These are phyloP conservation scores for Aspergillus pseudonomiae DNA, from an alignment of 2,329 filamentous ascomycete species.

Conservation along the genomic window DNA sequence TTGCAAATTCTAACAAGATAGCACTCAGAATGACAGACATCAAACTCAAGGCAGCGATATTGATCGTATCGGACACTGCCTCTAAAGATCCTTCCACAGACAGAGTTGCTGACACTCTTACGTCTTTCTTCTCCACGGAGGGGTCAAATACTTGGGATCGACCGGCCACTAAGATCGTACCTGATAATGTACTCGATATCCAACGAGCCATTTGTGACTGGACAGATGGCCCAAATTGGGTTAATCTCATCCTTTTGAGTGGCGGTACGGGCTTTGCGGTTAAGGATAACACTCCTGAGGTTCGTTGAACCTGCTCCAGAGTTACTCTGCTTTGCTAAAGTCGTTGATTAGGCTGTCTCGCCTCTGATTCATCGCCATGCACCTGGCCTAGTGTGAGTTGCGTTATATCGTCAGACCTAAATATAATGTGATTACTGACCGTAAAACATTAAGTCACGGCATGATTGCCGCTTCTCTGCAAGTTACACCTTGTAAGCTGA, in stretches of 20 bases:
- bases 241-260: constrained; percentile 81
- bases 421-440: constrained; percentile 22
- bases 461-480: constrained; percentile 85
- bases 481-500: constrained; percentile 80
- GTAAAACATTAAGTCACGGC: constrained; percentile 64
- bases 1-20: constrained; percentile 11
- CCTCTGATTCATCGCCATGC: constrained; percentile 82
- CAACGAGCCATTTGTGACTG: constrained; percentile 72
- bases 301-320: constrained; percentile 41
- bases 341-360: constrained; percentile 66
- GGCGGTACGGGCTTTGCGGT: constrained; percentile 92
- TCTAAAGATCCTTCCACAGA: constrained; percentile 78
- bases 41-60: constrained; percentile 70
- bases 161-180: constrained; percentile 71
- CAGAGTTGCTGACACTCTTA: constrained; percentile 67
- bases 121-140: constrained; percentile 68
- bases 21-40: constrained; percentile 32
- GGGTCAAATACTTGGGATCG: constrained; percentile 73
- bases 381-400: constrained; percentile 73
- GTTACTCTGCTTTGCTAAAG: constrained; percentile 18
- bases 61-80: constrained; percentile 91
- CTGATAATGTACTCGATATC: constrained; percentile 75
- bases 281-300: constrained; percentile 86
- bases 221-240: constrained; percentile 66
- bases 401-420: not conserved